These are phyloP conservation scores for Austroboletus novae-zelandiae DNA, from an alignment of 1,284 basidiomycete species.

Conservation along the genomic window DNA sequence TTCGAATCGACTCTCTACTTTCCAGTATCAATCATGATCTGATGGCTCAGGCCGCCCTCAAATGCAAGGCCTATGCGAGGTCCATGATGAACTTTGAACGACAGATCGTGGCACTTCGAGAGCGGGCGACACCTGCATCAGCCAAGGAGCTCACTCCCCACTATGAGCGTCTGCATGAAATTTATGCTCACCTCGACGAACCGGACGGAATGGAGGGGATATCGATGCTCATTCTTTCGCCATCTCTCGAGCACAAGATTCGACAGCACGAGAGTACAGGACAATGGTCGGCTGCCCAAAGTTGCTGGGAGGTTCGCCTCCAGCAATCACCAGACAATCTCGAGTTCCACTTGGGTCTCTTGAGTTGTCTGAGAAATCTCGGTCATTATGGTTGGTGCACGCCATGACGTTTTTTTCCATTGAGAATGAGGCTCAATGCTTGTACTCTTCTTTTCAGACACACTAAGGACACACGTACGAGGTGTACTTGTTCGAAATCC, in stretches of 20 bases:
- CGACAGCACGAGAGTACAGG: constrained; percentile 98
- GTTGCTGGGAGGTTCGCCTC: constrained; percentile 98
- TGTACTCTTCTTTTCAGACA: constrained; percentile 57
- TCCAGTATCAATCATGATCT: constrained; percentile 85
- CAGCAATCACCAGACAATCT: constrained; percentile 90
- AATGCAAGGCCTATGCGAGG: constrained; percentile 92
- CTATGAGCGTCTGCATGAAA: constrained; percentile 93
- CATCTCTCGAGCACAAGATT: constrained; percentile 95
- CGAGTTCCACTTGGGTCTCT: constrained; percentile 84
- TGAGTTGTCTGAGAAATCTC: constrained; percentile 90
- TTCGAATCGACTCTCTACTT: constrained; percentile 75
- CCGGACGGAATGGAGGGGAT: constrained; percentile 99
- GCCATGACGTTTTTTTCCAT: background rate
- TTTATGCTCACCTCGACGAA: constrained; percentile 95
- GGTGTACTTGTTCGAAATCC: constrained; percentile 88
- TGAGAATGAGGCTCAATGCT: background rate
- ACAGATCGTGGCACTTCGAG: constrained; percentile 59
- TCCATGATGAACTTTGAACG: constrained; percentile 95
- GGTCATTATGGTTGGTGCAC: constrained; percentile 87
- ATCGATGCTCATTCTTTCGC: constrained; percentile 85
- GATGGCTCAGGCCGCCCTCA: constrained; percentile 90
- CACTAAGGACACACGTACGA: constrained; percentile 91
- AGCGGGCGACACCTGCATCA: constrained; percentile 37
- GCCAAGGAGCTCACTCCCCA: constrained; percentile 66
- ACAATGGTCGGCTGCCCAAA: constrained; percentile 97